phyloP scores from a whole-genome alignment of 2,329 filamentous ascomycete species.

The Paracamarosporium sp. region DNA sequence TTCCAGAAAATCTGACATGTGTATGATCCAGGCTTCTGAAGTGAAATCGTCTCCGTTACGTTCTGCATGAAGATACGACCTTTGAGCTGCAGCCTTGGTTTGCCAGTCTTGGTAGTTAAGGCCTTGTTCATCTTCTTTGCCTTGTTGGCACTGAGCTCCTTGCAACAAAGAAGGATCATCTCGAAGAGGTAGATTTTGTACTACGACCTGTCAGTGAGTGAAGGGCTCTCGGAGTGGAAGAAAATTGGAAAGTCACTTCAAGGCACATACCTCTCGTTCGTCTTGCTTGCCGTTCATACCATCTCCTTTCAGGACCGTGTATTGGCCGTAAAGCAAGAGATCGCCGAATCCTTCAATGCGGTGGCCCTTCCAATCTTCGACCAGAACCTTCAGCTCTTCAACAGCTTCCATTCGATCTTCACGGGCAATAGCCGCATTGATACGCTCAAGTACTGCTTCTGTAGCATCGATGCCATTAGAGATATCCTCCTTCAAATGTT shows the following conservation, averaged over 20 bases:
- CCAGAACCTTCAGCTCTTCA: slow-evolving; percentile 78
- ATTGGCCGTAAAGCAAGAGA: slow-evolving; percentile 85
- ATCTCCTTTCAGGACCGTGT: slow-evolving; percentile 83
- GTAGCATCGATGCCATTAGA: slow-evolving; percentile 79
- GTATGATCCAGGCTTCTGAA: slow-evolving; percentile 88
- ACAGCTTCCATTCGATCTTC: slow-evolving; percentile 85
- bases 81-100: slow-evolving; percentile 83
- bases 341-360: slow-evolving; percentile 90
- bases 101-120: slow-evolving; percentile 73
- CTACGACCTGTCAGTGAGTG: slow-evolving; percentile 52
- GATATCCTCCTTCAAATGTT: slow-evolving; percentile 74
- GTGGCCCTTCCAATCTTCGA: slow-evolving; percentile 98
- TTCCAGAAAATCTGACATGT: slow-evolving; percentile 99
- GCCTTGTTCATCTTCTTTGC: slow-evolving; percentile 76
- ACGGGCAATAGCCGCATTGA: slow-evolving; percentile 89
- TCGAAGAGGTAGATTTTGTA: slow-evolving; percentile 99
- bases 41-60: slow-evolving; percentile 89
- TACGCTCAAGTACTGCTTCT: slow-evolving; percentile 79
- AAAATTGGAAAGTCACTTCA: not conserved
- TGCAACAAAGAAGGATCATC: slow-evolving; percentile 93
- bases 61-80: slow-evolving; percentile 99
- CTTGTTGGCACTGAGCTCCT: slow-evolving; percentile 88
- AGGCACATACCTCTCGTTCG: slow-evolving; percentile 78
- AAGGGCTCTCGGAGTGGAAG: not conserved
- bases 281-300: slow-evolving; percentile 79